Evolutionary conservation across 2,329 filamentous ascomycete genomes (phyloP).

Genomic region (Lachnellula arida): DNA sequence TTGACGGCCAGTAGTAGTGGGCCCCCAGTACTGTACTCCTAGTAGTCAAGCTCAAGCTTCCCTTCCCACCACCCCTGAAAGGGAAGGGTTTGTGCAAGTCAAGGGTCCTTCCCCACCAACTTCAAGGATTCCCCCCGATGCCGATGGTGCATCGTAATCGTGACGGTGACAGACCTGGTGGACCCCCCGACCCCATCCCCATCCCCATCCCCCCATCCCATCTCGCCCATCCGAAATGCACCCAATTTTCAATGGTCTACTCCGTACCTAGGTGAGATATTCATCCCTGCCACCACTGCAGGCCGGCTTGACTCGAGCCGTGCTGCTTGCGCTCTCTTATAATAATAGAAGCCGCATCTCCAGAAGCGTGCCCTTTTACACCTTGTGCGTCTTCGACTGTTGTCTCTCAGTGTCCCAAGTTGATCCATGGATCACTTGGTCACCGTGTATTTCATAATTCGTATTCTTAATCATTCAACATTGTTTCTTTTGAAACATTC

Average conservation of each 20-base stretch:
- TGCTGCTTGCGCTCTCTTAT: slow-evolving; percentile 13
- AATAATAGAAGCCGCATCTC: slow-evolving; percentile 23
- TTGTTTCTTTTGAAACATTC: slow-evolving; percentile 12
- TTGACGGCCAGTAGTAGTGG: neutral
- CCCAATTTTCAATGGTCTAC: neutral
- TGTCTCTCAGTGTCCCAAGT: slow-evolving; percentile 19
- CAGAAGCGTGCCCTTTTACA: slow-evolving; percentile 6
- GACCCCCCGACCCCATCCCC: neutral
- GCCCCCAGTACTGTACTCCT: too few relatives aligned
- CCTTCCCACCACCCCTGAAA: too few relatives aligned
- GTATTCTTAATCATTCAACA: slow-evolving; percentile 13
- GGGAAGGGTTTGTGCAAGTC: too few relatives aligned
- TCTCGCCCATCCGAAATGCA: slow-evolving; percentile 7
- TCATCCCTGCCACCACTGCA: slow-evolving; percentile 11
- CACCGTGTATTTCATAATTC: slow-evolving; percentile 4
- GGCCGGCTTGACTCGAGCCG: slow-evolving; percentile 18
- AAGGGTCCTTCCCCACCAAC: too few relatives aligned
- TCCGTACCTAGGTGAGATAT: neutral
- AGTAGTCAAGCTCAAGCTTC: neutral
- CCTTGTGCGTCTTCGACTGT: slow-evolving; percentile 19
- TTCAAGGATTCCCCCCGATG: too few relatives aligned
- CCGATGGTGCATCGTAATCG: too few relatives aligned
- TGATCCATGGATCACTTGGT: slow-evolving; percentile 25
- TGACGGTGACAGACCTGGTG: too few relatives aligned
- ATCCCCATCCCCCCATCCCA: too few relatives aligned